These are phyloP conservation scores for Ganoderma sinense DNA, from an alignment of 1,284 basidiomycete species.

Conservation along the genomic window DNA sequence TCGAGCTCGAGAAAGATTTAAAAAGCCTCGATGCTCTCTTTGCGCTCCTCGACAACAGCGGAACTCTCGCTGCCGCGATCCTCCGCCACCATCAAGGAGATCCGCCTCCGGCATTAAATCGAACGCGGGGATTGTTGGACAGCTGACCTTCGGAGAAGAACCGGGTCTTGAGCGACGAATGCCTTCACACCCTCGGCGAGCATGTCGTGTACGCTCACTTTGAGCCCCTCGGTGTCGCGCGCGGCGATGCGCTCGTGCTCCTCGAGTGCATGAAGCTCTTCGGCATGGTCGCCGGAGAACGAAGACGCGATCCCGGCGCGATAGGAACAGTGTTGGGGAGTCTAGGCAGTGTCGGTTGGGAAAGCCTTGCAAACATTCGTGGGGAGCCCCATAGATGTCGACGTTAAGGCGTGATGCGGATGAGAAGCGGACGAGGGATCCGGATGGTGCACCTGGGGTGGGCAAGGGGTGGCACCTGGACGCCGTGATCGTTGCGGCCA, in stretches of 20 bases:
- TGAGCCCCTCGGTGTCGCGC: neutral
- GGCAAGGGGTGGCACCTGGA: neutral
- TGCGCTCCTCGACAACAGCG: neutral
- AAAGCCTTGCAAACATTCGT: neutral
- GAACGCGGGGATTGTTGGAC: too few relatives aligned
- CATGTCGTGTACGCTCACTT: neutral
- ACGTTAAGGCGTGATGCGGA: too few relatives aligned
- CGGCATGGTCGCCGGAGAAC: neutral
- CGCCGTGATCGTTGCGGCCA: neutral
- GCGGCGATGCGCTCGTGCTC: neutral
- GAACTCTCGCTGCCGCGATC: neutral
- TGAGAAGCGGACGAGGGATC: neutral
- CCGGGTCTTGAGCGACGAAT: neutral
- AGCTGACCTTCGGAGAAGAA: constrained; percentile 1
- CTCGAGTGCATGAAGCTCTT: neutral
- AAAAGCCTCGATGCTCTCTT: neutral
- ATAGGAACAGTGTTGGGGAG: neutral
- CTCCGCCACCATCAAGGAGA: neutral
- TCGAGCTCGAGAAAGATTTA: too few relatives aligned
- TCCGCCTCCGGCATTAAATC: neutral
- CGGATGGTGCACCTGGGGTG: neutral
- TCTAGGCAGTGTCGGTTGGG: neutral
- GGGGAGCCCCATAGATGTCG: neutral
- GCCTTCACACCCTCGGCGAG: neutral
- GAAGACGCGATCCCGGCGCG: neutral